These are phyloP conservation scores for Metarhizium robertsii DNA, from an alignment of 2,329 filamentous ascomycete genomes.

Conservation along the genomic window DNA sequence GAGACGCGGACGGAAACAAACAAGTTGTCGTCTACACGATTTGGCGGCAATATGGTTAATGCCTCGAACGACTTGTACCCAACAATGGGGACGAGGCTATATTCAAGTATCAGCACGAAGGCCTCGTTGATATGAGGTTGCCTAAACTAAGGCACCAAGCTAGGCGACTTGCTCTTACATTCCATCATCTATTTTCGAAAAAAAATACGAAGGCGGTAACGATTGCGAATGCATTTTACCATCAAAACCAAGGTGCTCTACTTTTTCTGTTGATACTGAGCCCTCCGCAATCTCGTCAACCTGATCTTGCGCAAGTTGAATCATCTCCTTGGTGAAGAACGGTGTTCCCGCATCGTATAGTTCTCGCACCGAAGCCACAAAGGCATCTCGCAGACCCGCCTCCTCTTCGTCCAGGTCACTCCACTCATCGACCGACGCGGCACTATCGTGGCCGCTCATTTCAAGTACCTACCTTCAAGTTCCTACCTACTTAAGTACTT, in stretches of 20 bases:
- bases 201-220: background rate
- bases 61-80: background rate
- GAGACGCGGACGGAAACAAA: background rate
- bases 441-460: background rate
- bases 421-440: background rate
- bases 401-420: background rate
- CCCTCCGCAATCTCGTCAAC: background rate
- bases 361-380: background rate
- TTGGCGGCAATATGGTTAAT: background rate
- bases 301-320: slow-evolving; percentile 2
- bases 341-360: slow-evolving; percentile 3
- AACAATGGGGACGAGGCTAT: background rate
- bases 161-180: background rate
- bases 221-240: background rate
- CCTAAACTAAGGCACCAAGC: background rate
- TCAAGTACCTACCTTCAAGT: background rate
- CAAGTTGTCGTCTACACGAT: background rate
- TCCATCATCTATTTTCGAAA: background rate
- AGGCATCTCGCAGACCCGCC: background rate
- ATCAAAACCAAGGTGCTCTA: slow-evolving; percentile 1
- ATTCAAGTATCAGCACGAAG: background rate
- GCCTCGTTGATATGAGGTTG: background rate
- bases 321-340: slow-evolving; percentile 3
- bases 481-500: too few relatives aligned
- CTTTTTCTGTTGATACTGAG: background rate